A percentile compares a stretch with the other conserved stretches of the same genome.
These are phyloP conservation scores for Apiospora phragmitis DNA, from an alignment of 2,329 filamentous ascomycete genomes.

Conservation along the genomic window DNA sequence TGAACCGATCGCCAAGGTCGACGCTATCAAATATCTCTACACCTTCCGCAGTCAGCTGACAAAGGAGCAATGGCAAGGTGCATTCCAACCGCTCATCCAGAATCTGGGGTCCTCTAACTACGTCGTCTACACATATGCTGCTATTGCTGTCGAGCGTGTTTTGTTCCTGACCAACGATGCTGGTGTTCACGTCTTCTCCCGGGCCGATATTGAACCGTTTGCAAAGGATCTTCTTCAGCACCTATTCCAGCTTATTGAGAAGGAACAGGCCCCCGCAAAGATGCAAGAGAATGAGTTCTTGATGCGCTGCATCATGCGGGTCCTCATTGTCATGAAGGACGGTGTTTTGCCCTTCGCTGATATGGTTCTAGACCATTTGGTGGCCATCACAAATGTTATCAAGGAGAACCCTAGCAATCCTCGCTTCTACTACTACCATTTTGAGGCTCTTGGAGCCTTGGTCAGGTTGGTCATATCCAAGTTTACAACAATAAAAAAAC, in stretches of 20 bases:
- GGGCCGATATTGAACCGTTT: conserved; percentile 75
- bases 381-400: conserved; percentile 89
- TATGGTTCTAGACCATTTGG: conserved; percentile 77
- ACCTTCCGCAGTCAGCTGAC: conserved; percentile 94
- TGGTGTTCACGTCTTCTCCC: conserved; percentile 76
- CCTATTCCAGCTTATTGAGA: conserved; percentile 87
- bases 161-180: conserved; percentile 78
- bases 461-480: conserved; percentile 56
- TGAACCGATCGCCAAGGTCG: conserved; percentile 89
- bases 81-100: conserved; percentile 86
- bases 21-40: conserved; percentile 97
- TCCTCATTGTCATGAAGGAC: conserved; percentile 90
- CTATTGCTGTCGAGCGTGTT: conserved; percentile 93
- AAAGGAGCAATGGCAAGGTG: conserved; percentile 86
- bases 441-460: conserved; percentile 89
- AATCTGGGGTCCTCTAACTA: conserved; percentile 90
- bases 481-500: conserved; percentile 6
- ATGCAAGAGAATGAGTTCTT: conserved; percentile 98
- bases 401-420: conserved; percentile 96
- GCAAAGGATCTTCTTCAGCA: conserved; percentile 86
- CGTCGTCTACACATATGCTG: conserved; percentile 95
- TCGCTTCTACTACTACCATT: conserved; percentile 97
- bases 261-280: conserved; percentile 81
- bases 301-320: conserved; percentile 98
- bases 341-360: conserved; percentile 74